Base-by-base conservation (phyloP, 2,329 filamentous ascomycete genomes). In the Aureobasidium lini region DNA sequence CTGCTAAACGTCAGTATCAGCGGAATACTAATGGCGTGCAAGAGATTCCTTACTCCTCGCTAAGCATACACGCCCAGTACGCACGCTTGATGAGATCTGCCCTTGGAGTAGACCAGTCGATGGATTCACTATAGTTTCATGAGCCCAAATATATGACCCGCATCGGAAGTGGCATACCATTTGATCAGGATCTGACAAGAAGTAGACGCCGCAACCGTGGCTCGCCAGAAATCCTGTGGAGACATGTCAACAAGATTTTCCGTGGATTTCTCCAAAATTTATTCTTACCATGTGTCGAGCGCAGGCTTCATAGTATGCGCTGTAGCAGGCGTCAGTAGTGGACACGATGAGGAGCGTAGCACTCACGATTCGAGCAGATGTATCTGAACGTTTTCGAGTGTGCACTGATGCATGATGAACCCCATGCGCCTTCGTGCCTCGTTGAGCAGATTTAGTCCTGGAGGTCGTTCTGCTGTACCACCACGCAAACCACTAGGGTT, bases 341-440 rank as follows among this genome's bases (percentile, higher is more conserved):
- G 9, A 46, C 56, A 47, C 57, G 15, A 44, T 23, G 18, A 31
- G 42, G 16, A 10, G 15, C 9, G 28, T 15, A 46, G 13, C 48
- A 71, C 76, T 67, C 69, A 82, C 79, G 81, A 81, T 60, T 81
- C 76, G 31, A 86, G 71, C 6, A 82, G 74, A 64, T 80, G 78
- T 47, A 83, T 78, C 65, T 86, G 84, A 7, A 85, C 76, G 61
- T 81, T 84, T 64, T 84, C 82, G 29, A 86, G 68, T 52, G 76
- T 81, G 65, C 77, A 81, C 28, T 82, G 77, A 1, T 79, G 79
- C 57, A 80, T 66, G 9, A 79, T 75, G 66, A 84, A 84, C 0
- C 84, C 83, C 66, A 85, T 76, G n/a, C 81, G 75, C 60, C 77
- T 78, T 53, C 83, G 76, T 15, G 82, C 84, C 68, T 85, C 83